A percentile compares a stretch with the other conserved stretches of the same genome.
phyloP scores from a whole-genome alignment of 163 green algal genomes.

The Trebouxiophyceae sp. region DNA sequence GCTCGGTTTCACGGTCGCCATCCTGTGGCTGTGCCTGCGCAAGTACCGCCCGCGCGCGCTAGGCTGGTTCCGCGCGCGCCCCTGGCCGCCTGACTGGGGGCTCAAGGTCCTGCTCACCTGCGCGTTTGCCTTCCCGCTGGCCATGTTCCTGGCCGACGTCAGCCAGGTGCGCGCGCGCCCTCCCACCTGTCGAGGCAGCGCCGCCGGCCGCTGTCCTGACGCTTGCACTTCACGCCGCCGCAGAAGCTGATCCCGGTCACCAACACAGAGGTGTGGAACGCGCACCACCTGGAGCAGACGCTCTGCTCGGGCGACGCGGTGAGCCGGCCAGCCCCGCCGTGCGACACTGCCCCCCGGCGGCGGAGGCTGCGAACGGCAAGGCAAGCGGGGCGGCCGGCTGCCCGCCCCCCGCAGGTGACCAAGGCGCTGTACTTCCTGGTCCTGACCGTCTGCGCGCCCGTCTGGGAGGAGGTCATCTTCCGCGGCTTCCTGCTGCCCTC shows the following conservation, averaged over 20 bases:
- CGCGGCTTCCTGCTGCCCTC: constrained; percentile 89
- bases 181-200: neutral
- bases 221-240: neutral
- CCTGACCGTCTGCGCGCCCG: constrained; percentile 74
- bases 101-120: constrained; percentile 9
- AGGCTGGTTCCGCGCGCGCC: constrained; percentile 52
- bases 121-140: constrained; percentile 22
- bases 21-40: constrained; percentile 63
- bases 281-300: constrained; percentile 45
- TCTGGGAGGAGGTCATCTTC: constrained; percentile 97
- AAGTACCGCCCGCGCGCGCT: constrained; percentile 36
- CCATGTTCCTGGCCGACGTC: constrained; percentile 9
- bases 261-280: constrained; percentile 13
- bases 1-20: constrained; percentile 59
- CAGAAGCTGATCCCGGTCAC: constrained; percentile 42
- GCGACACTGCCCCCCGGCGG: too few relatives aligned
- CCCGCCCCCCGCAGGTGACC: constrained; percentile 26
- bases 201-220: neutral
- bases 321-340: too few relatives aligned
- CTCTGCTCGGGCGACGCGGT: constrained; percentile 22
- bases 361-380: too few relatives aligned
- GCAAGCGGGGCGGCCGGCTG: too few relatives aligned
- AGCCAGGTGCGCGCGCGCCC: constrained; percentile 2
- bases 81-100: constrained; percentile 38
- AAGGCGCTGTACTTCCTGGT: constrained; percentile 76